Base-by-base conservation (phyloP, 345 rosid species). In the Hibiscus trionum region DNA sequence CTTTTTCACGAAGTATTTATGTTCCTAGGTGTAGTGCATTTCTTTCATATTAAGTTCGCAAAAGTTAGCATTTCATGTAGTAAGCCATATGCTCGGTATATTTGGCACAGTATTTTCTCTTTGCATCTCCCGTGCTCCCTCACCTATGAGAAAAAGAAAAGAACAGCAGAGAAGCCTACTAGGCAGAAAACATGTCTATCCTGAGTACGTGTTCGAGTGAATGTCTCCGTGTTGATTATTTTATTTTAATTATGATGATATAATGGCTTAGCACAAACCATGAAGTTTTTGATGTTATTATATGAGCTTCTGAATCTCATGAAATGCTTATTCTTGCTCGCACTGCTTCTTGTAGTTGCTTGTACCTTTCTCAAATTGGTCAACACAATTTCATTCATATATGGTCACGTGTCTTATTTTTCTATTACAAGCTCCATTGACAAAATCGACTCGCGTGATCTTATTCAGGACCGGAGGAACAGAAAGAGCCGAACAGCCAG, bases 381-480 rank as follows among this genome's bases (percentile, higher is more conserved):
- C 29, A 39, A 37, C 27, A 39, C 19, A 17, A 10, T 15, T 17
- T 3, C 50, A 64, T 64, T 64, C 68, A 11, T 64, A 37, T 39
- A 39, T 11, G 4, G 15, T 39, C 44, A 37, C 42, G 8, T 37
- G 42, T 37, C 42, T 7, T 39, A 39, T 39, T 39, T 39, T 39
- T 39, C 44, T 46, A 7, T 29, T 44, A 35, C 16, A 46, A 50
- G 29, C n/a, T 72, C 4, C 31, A 59, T 61, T 15, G 56, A 42
- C 39, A 56, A 73, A 31, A 29, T 47, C 71, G 10, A 49, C 11
- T 59, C 37, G 9, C 63, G 10, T 16, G 46, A 50, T 77, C 73
- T 47, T 61, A 67, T 77, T 80, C 80, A 93, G 97, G 96, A 84
- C 62, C 84, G 95, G 59, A 91, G 90, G 80, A 86, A 81, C 75